Percentiles rank a stretch among this genome's conserved stretches.
phyloP scores from a whole-genome alignment of 495 filamentous ascomycete species.

The Aspergillus bertholletiae region DNA sequence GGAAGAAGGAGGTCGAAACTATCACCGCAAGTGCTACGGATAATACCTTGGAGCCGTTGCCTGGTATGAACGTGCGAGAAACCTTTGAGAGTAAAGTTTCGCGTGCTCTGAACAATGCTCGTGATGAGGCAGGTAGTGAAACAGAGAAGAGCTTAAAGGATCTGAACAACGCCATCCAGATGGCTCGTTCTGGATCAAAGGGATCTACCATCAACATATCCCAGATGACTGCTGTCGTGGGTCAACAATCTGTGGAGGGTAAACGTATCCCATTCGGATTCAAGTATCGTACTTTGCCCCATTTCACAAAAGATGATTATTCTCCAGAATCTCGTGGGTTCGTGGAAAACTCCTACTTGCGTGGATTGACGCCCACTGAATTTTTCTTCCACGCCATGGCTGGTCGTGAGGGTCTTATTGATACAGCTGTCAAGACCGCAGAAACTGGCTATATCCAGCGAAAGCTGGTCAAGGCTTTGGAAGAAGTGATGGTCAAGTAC shows the following conservation, averaged over 20 bases:
- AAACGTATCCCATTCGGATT: constrained; percentile 99
- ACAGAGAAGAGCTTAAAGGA: constrained; percentile 92
- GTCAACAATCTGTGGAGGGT: constrained; percentile 96
- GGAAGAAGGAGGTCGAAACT: constrained; percentile 74
- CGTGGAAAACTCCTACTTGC: constrained; percentile 97
- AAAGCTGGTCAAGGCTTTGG: constrained; percentile 93
- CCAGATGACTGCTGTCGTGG: constrained; percentile 96
- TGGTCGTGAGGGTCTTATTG: constrained; percentile 98
- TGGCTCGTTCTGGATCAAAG: constrained; percentile 95
- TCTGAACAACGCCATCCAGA: constrained; percentile 90
- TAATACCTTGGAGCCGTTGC: constrained; percentile 80
- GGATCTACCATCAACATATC: constrained; percentile 98
- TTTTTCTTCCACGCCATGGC: constrained; percentile 99
- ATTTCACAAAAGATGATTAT: constrained; percentile 99
- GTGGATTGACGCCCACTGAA: constrained; percentile 90
- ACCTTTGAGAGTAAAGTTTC: constrained; percentile 97
- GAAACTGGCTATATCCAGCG: constrained; percentile 99
- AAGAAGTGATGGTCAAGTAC: constrained; percentile 97
- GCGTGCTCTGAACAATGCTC: constrained; percentile 87
- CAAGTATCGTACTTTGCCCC: constrained; percentile 94
- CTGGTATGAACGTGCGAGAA: constrained; percentile 97
- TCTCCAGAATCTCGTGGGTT: constrained; percentile 95
- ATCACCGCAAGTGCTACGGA: constrained; percentile 75
- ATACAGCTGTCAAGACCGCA: constrained; percentile 98
- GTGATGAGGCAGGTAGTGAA: constrained; percentile 90